Evolutionary conservation across 805 yeast genomes (phyloP), one percentile per base, ranked within the genome.

Genomic region (Yarrowia sp.): DNA sequence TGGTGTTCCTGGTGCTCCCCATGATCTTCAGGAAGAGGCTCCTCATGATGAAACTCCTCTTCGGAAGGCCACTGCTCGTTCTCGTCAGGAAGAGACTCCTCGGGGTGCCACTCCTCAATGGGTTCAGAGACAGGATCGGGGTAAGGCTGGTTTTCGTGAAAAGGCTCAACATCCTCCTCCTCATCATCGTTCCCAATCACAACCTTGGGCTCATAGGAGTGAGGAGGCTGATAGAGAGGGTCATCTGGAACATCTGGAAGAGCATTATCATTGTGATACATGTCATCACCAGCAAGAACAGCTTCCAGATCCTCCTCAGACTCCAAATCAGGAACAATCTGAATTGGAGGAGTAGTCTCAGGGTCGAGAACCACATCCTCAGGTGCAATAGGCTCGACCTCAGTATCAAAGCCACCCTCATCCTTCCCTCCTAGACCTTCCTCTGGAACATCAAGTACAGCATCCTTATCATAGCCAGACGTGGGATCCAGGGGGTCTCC

Each of bases 401-500:
- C 65, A 7, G 26, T 8, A 19, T 59, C 26, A 26, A 59, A 35
- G 5, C 12, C 52, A 1, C 42, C 19, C 14, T 45, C 19, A 8
- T 5, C 52, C 10, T 43, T 26, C 32, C 32, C 32, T 3, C 32
- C 32, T 26, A 26, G 32, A 26, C 32, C 32, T 26, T 26, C 42
- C 52, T 12, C 19, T 32, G 65, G 50, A 59, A 36, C 52, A 59
- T 59, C 42, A 45, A 45, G 42, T 15, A 59, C 35, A 59, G 22
- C n/a, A 32, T 59, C 52, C 65, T 35, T 43, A 59, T 36, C 65
- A 59, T 43, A 19, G 41, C 42, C 52, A 59, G 65, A 16, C 65
- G 65, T 43, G 52, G 14, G 43, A 59, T 59, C 65, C 65, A 59
- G 11, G 41, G 65, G 52, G 41, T 41, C 32, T 59, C 65, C 42